Base-by-base conservation (phyloP, 192 early-diverging fungal species). In the Nowakowskiella sp. region DNA sequence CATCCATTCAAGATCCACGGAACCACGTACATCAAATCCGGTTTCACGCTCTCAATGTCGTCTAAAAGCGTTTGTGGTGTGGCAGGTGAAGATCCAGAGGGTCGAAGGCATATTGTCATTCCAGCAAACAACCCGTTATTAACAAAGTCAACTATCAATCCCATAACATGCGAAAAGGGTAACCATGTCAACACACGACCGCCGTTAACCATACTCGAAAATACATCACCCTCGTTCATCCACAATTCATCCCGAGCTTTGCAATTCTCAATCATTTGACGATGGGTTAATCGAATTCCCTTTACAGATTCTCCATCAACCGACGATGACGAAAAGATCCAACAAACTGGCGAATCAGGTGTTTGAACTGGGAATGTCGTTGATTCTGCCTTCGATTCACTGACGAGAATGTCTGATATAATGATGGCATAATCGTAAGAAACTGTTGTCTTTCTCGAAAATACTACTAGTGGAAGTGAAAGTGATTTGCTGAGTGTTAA, bases 81-180 rank as follows among this genome's bases (percentile, higher is more conserved):
- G 7, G 49, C 49, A 0, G 49, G 49, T 39, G 16, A 39, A 29
- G 32, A 13, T 7, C 49, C 32, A 16, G 49, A 51, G n/a, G 49
- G 49, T 51, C 49, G 32, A 13, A 51, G 7, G 1, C 24, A 16
- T 9, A 51, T 19, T 22, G 49, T 51, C 26, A 28, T 28, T 8
- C 49, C 49, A 23, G 49, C 13, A 28, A 8, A 29, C 7, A 51
- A 39, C 23, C 49, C 49, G 22, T 51, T 51, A 23, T 51, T 51
- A 39, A 16, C 9, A 22, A 51, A 51, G 44, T 51, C 49, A 28
- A 51, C 49, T 39, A 51, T 51, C 49, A 51, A 28, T 32, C 49
- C 49, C 49, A 51, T 51, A 7, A 51, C 49, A 3, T 51, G 49
- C 9, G 24, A 16, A 22, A 51, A 51, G 26, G 49, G 49, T 7